phyloP scores from a whole-genome alignment of 2,329 filamentous ascomycete species.

The Fusarium agapanthi region DNA sequence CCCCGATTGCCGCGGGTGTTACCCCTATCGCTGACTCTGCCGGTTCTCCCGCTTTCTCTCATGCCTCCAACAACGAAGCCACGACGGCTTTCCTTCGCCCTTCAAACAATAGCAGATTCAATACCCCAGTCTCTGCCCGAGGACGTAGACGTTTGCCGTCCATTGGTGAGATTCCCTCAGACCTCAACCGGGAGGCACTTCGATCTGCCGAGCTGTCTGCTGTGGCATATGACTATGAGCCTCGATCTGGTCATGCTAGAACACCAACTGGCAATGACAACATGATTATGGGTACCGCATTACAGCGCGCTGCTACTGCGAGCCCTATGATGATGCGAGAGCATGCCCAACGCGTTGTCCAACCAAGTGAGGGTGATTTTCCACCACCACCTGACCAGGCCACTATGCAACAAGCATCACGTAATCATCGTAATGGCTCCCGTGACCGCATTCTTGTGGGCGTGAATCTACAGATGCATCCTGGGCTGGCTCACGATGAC shows the following conservation, averaged over 20 bases:
- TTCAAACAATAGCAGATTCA: conserved; percentile 72
- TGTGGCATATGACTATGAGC: conserved; percentile 35
- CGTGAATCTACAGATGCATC: conserved; percentile 70
- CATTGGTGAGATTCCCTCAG: conserved; percentile 68
- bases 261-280: conserved; percentile 55
- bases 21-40: conserved; percentile 89
- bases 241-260: conserved; percentile 45
- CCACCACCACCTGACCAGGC: conserved; percentile 68
- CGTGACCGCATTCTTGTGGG: conserved; percentile 81
- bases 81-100: conserved; percentile 73
- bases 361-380: conserved; percentile 43
- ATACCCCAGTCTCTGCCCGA: conserved; percentile 72
- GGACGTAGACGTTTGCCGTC: conserved; percentile 75
- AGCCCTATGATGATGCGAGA: conserved; percentile 71
- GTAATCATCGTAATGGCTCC: conserved; percentile 72
- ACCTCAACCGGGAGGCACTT: conserved; percentile 44
- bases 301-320: conserved; percentile 74
- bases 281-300: conserved; percentile 53
- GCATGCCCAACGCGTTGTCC: conserved; percentile 49
- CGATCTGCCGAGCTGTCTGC: conserved; percentile 37
- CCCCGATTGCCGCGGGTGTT: conserved; percentile 80
- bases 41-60: conserved; percentile 64
- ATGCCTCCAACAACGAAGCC: conserved; percentile 61
- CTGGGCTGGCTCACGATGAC: conserved; percentile 61
- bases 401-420: conserved; percentile 66